phyloP scores from a whole-genome alignment of 163 green algal species.

The Chlamydomonas reinhardtii region DNA sequence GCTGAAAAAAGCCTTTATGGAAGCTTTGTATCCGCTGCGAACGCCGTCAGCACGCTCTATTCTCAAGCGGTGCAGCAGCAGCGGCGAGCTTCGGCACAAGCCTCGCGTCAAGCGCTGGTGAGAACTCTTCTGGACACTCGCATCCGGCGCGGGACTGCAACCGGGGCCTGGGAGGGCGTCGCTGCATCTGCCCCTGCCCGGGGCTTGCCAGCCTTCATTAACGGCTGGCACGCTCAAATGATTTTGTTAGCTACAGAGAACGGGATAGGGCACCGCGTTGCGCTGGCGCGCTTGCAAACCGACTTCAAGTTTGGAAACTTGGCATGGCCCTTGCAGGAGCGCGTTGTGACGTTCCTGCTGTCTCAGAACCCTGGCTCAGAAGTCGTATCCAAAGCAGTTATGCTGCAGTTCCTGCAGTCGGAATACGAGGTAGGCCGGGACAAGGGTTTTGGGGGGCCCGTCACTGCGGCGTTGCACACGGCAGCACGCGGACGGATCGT shows the following conservation, averaged over 20 bases:
- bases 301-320: neutral
- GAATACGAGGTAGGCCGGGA: slow-evolving; percentile 70
- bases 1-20: slow-evolving; percentile 63
- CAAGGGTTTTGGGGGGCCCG: neutral
- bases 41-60: slow-evolving; percentile 68
- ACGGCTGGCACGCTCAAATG: no score
- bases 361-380: slow-evolving; percentile 55
- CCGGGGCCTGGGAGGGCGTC: neutral
- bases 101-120: slow-evolving; percentile 56
- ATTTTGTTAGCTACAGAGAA: neutral
- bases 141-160: no score
- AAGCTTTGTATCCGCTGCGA: slow-evolving; percentile 66
- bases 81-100: slow-evolving; percentile 21
- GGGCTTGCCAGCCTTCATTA: no score
- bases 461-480: no score
- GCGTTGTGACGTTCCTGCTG: slow-evolving; percentile 61
- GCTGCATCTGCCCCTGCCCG: no score
- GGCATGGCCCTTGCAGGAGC: slow-evolving; percentile 53
- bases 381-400: slow-evolving; percentile 56
- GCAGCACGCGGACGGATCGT: no score
- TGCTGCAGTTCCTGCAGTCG: slow-evolving; percentile 70
- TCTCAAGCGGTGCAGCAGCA: slow-evolving; percentile 55
- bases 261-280: no score
- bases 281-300: neutral
- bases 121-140: neutral